Percentiles rank a stretch among this genome's conserved stretches.
Conservation (phyloP, 2,329 filamentous ascomycete species). For the Apiospora kogelbergensis region DNA sequence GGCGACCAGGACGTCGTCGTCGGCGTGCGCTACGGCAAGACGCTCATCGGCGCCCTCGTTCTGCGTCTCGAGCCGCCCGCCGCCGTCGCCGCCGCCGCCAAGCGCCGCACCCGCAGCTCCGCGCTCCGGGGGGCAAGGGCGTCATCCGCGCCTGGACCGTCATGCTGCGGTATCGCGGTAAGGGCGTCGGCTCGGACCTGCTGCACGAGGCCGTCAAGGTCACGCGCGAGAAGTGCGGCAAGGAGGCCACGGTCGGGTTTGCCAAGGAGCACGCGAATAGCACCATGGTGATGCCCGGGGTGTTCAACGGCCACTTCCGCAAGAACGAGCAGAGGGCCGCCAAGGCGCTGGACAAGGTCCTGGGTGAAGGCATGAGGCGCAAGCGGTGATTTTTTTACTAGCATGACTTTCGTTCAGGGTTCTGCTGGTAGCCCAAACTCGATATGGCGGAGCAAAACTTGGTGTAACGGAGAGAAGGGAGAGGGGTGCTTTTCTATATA, state of each 20-base stretch:
- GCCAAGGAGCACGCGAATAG: constrained; percentile 78
- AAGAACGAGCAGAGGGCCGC: constrained; percentile 59
- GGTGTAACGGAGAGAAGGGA: not conserved
- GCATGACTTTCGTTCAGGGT: constrained; percentile 4
- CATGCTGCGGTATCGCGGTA: constrained; percentile 63
- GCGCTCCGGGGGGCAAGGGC: constrained; percentile 59
- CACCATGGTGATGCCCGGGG: constrained; percentile 57
- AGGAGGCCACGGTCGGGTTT: constrained; percentile 68
- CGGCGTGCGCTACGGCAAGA: constrained; percentile 65
- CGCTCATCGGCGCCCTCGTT: constrained; percentile 71
- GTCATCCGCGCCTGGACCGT: constrained; percentile 85
- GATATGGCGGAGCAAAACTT: no score
- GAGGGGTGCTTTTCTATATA: not conserved
- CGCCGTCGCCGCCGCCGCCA: constrained; percentile 14
- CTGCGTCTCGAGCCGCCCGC: constrained; percentile 58
- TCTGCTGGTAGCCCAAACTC: not conserved
- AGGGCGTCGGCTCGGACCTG: constrained; percentile 71
- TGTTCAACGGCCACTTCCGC: constrained; percentile 63
- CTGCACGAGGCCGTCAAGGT: constrained; percentile 71
- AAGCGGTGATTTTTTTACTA: constrained; percentile 38
- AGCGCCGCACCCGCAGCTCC: constrained; percentile 30
- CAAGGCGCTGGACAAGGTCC: constrained; percentile 49
- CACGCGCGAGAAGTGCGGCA: constrained; percentile 67
- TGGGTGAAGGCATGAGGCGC: constrained; percentile 47
- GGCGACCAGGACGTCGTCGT: constrained; percentile 57